Evolutionary conservation across 345 rosid genomes (phyloP).

Genomic region (Hibiscus mutabilis): DNA sequence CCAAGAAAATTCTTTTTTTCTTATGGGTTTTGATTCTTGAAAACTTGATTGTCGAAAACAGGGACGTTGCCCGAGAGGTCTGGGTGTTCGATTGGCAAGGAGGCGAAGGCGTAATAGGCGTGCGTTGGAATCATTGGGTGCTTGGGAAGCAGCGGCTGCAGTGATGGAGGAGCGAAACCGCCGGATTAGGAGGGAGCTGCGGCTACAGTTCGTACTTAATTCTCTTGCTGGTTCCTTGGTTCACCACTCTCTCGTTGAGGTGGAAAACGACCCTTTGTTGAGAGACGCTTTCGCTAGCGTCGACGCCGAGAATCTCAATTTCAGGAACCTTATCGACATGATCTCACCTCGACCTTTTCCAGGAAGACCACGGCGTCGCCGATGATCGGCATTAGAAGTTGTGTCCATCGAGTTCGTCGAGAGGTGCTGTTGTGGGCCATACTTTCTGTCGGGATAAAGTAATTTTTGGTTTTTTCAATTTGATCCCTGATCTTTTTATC

Average conservation of each 20-base stretch:
- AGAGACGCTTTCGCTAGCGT: not conserved
- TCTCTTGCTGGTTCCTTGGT: not conserved
- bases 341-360: not conserved
- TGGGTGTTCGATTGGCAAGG: not conserved
- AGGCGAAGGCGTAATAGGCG: not conserved
- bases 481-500: too few relatives aligned
- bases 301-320: not conserved
- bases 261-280: not conserved
- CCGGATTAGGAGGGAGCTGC: not conserved
- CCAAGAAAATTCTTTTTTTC: too few relatives aligned
- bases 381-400: not conserved
- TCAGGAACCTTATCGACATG: not conserved
- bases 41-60: not conserved
- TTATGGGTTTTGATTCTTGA: not conserved
- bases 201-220: not conserved
- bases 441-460: too few relatives aligned
- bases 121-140: not conserved
- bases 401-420: not conserved
- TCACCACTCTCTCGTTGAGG: not conserved
- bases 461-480: too few relatives aligned
- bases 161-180: not conserved
- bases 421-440: not conserved
- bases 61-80: not conserved
- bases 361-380: not conserved
- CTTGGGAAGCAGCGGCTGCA: too few relatives aligned